A percentile compares a stretch with the other conserved stretches of the same genome.
Conservation (phyloP, 2,329 filamentous ascomycete genomes). For the Colletotrichum spinosum region DNA sequence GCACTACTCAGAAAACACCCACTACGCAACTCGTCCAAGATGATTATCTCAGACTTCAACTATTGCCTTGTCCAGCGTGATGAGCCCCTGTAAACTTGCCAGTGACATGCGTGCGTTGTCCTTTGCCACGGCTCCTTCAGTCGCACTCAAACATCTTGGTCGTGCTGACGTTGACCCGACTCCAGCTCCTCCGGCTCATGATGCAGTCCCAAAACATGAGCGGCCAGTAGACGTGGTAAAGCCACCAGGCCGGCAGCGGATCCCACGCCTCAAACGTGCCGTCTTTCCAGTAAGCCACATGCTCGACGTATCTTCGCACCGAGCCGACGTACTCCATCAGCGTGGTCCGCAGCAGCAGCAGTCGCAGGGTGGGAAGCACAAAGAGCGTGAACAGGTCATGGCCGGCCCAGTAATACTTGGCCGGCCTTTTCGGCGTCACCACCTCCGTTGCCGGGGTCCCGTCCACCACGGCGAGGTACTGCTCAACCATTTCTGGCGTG, state of each 20-base stretch:
- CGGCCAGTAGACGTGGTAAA: conserved; percentile 69
- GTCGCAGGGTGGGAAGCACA: conserved; percentile 60
- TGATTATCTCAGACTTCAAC: no score
- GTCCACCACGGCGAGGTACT: conserved; percentile 64
- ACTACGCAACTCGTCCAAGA: no score
- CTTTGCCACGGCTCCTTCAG: conserved; percentile 1
- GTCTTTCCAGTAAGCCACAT: conserved; percentile 64
- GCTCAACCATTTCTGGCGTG: conserved; percentile 58
- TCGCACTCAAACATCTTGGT: conserved; percentile 47
- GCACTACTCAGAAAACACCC: no score
- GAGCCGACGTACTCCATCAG: conserved; percentile 27
- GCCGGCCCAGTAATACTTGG: conserved; percentile 71
- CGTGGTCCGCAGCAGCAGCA: conserved; percentile 44
- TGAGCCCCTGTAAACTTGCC: no score
- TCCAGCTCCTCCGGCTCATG: conserved; percentile 66
- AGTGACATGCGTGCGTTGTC: no score
- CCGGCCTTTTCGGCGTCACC: conserved; percentile 40
- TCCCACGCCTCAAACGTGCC: conserved; percentile 65
- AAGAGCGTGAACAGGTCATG: conserved; percentile 71
- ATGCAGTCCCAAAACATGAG: conserved; percentile 58
- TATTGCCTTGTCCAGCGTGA: no score
- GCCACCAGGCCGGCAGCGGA: conserved; percentile 66
- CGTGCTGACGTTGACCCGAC: conserved; percentile 75
- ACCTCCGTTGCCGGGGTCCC: conserved; percentile 21
- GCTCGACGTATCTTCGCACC: conserved; percentile 46